Percentiles rank a stretch among this genome's conserved stretches.
These are phyloP conservation scores for Zygosaccharomyces lentus DNA, from an alignment of 805 yeast species.

Conservation along the genomic window DNA sequence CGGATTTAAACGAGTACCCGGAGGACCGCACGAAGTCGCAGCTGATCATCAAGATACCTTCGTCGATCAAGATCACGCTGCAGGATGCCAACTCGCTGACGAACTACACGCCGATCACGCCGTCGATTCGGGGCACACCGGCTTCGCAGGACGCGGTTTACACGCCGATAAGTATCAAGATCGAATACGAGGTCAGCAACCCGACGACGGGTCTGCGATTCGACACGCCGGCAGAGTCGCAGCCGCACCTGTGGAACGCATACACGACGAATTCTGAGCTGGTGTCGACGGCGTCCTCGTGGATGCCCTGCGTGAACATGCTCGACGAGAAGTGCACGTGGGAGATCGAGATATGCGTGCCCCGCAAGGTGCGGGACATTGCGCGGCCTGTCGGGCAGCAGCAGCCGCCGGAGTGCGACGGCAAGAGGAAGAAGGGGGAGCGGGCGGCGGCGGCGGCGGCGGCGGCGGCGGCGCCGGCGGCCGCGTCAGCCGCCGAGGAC, in stretches of 20 bases:
- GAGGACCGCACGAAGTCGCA: constrained; percentile 31
- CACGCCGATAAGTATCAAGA: constrained; percentile 67
- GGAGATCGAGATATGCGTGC: constrained; percentile 84
- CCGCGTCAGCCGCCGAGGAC: background rate
- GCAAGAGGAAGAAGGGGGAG: background rate
- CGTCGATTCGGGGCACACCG: constrained; percentile 40
- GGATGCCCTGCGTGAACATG: constrained; percentile 96
- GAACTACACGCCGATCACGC: constrained; percentile 38
- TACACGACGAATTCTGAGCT: constrained; percentile 77
- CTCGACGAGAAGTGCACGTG: constrained; percentile 86
- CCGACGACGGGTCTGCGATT: constrained; percentile 75
- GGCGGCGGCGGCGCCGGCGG: background rate
- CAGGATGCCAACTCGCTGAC: constrained; percentile 45
- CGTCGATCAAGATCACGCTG: constrained; percentile 49
- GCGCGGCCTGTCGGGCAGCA: constrained; percentile 40
- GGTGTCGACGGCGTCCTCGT: constrained; percentile 82
- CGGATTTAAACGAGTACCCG: constrained; percentile 29
- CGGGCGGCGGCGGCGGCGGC: background rate
- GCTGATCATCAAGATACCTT: constrained; percentile 31
- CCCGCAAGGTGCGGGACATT: constrained; percentile 72
- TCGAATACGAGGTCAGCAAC: constrained; percentile 60
- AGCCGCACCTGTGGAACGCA: constrained; percentile 65
- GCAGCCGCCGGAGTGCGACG: background rate
- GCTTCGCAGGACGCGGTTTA: constrained; percentile 47
- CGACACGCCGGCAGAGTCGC: constrained; percentile 38